Base-by-base conservation (phyloP, 306 rosid species). In the Medicago arabica region DNA sequence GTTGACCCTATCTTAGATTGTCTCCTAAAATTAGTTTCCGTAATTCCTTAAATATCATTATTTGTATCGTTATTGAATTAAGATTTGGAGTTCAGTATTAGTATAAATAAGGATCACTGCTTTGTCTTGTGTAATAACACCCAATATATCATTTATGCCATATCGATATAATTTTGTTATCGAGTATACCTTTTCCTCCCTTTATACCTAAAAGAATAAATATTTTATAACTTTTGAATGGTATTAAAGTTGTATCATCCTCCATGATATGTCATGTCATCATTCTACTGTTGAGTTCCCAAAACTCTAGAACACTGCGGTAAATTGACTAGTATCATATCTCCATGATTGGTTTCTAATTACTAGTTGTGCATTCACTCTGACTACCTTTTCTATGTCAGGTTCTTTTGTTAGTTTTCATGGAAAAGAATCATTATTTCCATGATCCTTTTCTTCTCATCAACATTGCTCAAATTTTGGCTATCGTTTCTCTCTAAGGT, bases 61-160 rank as follows among this genome's bases (percentile, higher is more conserved):
- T 23, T 58, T 23, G 16, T 58, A 23, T 62, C 12, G 1, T 62
- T 34, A n/a, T 28, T 61, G 31, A n/a, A 61, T 61, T 28, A 31
- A 31, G 21, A 61, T 61, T 14, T 7, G 41, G 41, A 61, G 44
- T 31, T 6, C 5, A 14, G 5, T 34, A 21, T 58, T 23, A 13
- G 39, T 58, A 58, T 23, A 13, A 54, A 17, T 54, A 15, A 50
- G 60, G 60, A 54, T 28, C 31, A 28, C 4, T 28, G 6, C 10
- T 54, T 25, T 59, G 36, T 55, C 9, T 28, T 59, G 25, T 59
- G 64, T 11, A 59, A 59, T 59, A 25, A 59, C 65, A 59, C 65
- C 65, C 65, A 28, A 59, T 59, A 23, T 25, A 28, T 28, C 31
- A 28, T 28, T 28, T 28, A 59, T 28, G 23, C 40, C 34, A 39